Base-by-base conservation (phyloP, 2,329 filamentous ascomycete genomes). In the Xylariaceae sp. region DNA sequence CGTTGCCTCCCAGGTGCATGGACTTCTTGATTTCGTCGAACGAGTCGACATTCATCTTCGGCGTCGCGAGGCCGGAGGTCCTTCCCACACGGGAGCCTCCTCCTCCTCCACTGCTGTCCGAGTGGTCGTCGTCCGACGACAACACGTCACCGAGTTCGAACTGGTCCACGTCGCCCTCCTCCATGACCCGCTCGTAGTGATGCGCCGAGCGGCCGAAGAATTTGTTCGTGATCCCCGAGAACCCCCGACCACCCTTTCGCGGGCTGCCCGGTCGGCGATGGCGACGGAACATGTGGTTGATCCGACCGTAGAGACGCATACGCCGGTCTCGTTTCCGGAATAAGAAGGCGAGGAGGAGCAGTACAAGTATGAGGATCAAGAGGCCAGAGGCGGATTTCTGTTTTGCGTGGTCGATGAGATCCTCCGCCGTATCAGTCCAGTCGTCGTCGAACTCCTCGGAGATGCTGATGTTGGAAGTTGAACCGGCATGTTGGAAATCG, bases 401-500 rank as follows among this genome's bases (percentile, higher is more conserved):
- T 28, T 80, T 73, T 33, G 80, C 70, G 49, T 75, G 70, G 40
- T 75, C 68, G 32, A 90, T 75, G 5, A 93, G 63, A 19, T 75
- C 70, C 38, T 73, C 67, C 2, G 65, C 63, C 2, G 59, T 55
- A 32, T 70, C 63, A 15, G 59, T 59, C 67, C 75, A 77, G 32
- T 75, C 70, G 33, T 77, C 72, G 29, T 67, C 59, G 23, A 63
- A 59, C 4, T 58, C 52, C 5, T 49, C 51, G n/a, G 46, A 40
- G n/a, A 44, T 38, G 13, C 45, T 48, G 8, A 53, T 50, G 17
- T 58, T 58, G 52, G 58, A 68, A 35, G 56, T 64, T 4, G 78
- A 81, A 8, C 83, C 82, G 1, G 89, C 86, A 49, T 80, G 79
- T 57, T 94, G 86, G 56, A 95, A 98, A 54, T 95, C 87, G 4